Conservation (phyloP, 2,329 filamentous ascomycete genomes). For the Trichoderma arundinaceum region DNA sequence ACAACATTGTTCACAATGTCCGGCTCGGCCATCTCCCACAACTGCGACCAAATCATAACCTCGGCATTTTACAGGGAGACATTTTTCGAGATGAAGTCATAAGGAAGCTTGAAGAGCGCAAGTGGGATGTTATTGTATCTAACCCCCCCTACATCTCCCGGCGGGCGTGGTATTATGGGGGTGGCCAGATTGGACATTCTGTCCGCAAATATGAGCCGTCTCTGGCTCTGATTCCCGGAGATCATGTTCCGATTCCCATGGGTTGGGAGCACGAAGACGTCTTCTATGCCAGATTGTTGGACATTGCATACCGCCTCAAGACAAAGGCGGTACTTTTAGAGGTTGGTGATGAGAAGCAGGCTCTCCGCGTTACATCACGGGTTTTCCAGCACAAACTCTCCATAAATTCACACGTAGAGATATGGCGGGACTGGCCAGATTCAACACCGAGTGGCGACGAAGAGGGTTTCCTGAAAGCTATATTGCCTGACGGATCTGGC, state of each 20-base stretch:
- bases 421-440: constrained; percentile 75
- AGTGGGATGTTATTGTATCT: constrained; percentile 73
- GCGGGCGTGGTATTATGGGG: constrained; percentile 47
- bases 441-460: constrained; percentile 42
- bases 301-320: constrained; percentile 55
- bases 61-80: constrained; percentile 56
- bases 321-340: constrained; percentile 70
- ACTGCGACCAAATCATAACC: constrained; percentile 35
- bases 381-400: constrained; percentile 44
- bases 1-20: constrained; percentile 65
- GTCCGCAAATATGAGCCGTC: constrained; percentile 83
- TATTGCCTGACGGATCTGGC: constrained; percentile 22
- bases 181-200: constrained; percentile 64
- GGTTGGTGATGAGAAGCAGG: constrained; percentile 73
- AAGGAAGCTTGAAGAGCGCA: constrained; percentile 34
- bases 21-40: constrained; percentile 37
- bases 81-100: constrained; percentile 55
- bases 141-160: constrained; percentile 92
- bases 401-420: constrained; percentile 55
- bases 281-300: constrained; percentile 72
- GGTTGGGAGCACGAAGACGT: constrained; percentile 52
- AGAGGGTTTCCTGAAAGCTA: constrained; percentile 37
- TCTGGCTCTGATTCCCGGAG: constrained; percentile 71
- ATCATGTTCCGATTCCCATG: constrained; percentile 39
- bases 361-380: constrained; percentile 63